These are phyloP conservation scores for Saitozyma sp. DNA, from an alignment of 768 basidiomycete species.

Conservation along the genomic window DNA sequence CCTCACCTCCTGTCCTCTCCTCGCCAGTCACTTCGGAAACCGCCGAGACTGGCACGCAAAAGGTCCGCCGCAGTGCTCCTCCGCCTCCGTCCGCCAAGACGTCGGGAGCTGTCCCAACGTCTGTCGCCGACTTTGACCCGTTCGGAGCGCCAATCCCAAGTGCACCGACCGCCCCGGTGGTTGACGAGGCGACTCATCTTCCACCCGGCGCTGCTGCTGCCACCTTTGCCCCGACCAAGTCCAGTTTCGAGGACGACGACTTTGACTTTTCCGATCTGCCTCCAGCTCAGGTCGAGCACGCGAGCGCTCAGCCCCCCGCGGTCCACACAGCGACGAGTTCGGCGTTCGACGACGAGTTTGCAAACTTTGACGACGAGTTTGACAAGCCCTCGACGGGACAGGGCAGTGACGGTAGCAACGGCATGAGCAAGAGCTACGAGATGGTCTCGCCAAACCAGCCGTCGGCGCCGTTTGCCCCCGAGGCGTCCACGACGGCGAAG, in stretches of 20 bases:
- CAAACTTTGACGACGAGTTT: constrained; percentile 53
- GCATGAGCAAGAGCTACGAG: constrained; percentile 44
- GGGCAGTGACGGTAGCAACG: constrained; percentile 17
- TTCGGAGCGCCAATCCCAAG: constrained; percentile 28
- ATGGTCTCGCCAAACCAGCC: constrained; percentile 36
- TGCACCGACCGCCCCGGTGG: constrained; percentile 6
- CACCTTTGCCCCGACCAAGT: neutral
- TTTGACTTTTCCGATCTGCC: constrained; percentile 47
- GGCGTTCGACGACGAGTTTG: constrained; percentile 52
- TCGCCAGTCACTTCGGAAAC: neutral
- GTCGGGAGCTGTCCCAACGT: constrained; percentile 5
- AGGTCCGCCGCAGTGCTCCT: constrained; percentile 36
- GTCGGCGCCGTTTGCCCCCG: neutral
- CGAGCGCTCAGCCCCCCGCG: constrained; percentile 1
- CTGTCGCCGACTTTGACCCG: constrained; percentile 30
- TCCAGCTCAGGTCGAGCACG: constrained; percentile 38
- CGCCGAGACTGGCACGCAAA: constrained; percentile 4
- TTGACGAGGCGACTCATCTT: neutral
- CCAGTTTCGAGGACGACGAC: constrained; percentile 47
- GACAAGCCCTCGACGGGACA: constrained; percentile 27
- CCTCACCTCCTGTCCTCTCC: constrained; percentile 1
- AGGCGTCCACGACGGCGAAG: neutral
- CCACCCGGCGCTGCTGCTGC: constrained; percentile 17
- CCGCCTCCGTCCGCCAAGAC: constrained; percentile 32
- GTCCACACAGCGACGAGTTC: neutral